These are phyloP conservation scores for Eucalyptus microcorys DNA, from an alignment of 345 rosid species.

Conservation along the genomic window DNA sequence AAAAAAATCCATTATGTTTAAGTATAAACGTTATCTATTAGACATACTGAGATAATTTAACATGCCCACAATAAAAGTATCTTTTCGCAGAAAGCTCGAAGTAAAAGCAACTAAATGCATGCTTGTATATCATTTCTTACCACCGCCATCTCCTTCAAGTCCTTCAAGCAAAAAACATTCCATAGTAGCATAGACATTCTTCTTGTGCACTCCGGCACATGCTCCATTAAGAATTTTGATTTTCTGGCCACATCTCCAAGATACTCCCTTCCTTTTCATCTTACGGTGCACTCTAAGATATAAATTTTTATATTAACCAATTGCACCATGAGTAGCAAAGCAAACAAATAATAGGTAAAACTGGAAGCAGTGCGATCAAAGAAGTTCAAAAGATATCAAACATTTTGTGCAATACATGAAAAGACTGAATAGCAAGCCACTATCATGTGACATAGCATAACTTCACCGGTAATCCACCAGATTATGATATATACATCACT, in stretches of 20 bases:
- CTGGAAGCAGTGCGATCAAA: too few relatives aligned
- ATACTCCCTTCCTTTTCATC: constrained; percentile 27
- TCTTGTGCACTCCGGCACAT: constrained; percentile 21
- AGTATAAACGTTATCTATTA: background rate
- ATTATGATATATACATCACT: too few relatives aligned
- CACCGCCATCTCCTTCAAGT: constrained; percentile 54
- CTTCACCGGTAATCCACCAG: too few relatives aligned
- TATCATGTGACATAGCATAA: too few relatives aligned
- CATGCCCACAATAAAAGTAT: background rate
- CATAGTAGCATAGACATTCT: constrained; percentile 43
- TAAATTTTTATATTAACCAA: too few relatives aligned
- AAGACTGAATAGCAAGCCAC: too few relatives aligned
- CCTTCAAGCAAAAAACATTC: constrained; percentile 71
- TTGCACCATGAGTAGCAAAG: too few relatives aligned
- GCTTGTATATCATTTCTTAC: constrained; percentile 13
- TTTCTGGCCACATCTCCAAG: constrained; percentile 47
- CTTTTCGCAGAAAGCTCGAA: background rate
- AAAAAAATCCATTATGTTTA: background rate
- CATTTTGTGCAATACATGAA: too few relatives aligned
- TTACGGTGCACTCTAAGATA: too few relatives aligned
- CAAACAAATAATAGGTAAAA: too few relatives aligned
- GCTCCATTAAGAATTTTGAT: constrained; percentile 65
- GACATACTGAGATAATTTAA: background rate
- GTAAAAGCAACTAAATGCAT: background rate
- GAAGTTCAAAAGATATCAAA: too few relatives aligned